Evolutionary conservation across 2,329 filamentous ascomycete genomes (phyloP), one percentile per base, ranked within the genome.

Genomic region (Dichotomopilus funicola): DNA sequence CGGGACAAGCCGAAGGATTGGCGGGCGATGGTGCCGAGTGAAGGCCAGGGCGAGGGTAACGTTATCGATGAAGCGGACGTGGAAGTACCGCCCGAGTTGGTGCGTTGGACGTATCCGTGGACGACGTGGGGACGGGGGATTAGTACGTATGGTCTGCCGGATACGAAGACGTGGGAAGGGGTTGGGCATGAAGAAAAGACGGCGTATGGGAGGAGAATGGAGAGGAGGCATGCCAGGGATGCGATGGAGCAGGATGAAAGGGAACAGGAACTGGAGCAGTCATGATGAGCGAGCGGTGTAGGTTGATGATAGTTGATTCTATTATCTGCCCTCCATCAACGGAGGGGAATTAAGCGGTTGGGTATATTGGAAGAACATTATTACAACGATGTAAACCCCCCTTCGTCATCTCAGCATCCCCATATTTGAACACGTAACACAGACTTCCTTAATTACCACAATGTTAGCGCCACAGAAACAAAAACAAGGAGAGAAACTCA

Each of bases 121-220:
- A 64, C 61, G 35, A 65, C 64, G 0, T 65, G 63, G 64, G 64
- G 64, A 0, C 38, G 64, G 12, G 64, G 64, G 4, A 65, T 65
- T 34, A 64, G 61, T 31, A 62, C 62, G 2, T 63, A 64, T 33
- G 64, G 64, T 6, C 38, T 65, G 45, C 63, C 64, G 11, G 64
- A 65, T 34, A 64, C 64, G 0, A 65, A 62, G 55, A 63, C 63
- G n/a, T 65, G 63, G 64, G 60, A 62, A 13, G 63, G 64, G 0
- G 57, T 65, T 2, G 64, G 64, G 27, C 64, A 65, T 38, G 61
- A 55, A 31, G 64, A 65, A 3, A 62, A 62, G 55, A 54, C 56
- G 49, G 54, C 50, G 5, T 64, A 60, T 51, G 64, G 63, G 34
- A 44, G 62, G 50, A 51, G 59, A 53, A 55, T 61, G 53, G 37